Conservation (phyloP, 495 filamentous ascomycete species). For the Aspergillus cristatus region DNA sequence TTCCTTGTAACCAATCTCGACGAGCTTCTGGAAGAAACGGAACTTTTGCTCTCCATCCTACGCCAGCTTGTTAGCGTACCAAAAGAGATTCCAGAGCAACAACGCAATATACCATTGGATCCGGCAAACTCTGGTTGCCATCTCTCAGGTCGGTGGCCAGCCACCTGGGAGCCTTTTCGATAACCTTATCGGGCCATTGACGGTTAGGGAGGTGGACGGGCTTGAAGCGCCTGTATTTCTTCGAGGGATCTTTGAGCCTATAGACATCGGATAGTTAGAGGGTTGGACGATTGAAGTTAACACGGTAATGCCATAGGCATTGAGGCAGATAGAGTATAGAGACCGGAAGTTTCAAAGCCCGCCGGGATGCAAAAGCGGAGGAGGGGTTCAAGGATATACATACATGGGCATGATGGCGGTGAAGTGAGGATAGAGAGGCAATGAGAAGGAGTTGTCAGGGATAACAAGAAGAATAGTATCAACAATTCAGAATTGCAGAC, state of each 20-base stretch:
- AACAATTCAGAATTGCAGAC: no score
- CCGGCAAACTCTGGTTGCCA: conserved; percentile 80
- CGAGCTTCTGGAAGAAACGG: conserved; percentile 89
- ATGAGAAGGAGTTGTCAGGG: neutral
- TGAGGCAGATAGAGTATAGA: no score
- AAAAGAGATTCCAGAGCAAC: neutral
- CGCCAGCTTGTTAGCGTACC: neutral
- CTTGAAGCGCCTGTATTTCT: conserved; percentile 75
- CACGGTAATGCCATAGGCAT: neutral
- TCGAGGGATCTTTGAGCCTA: conserved; percentile 92
- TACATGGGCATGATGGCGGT: conserved; percentile 32
- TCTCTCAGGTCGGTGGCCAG: conserved; percentile 78
- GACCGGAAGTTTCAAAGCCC: neutral
- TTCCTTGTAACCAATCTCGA: conserved; percentile 92
- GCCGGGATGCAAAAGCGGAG: neutral
- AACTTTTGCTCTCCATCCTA: conserved; percentile 92
- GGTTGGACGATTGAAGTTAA: conserved; percentile 4
- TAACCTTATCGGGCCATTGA: conserved; percentile 76
- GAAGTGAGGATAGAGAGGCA: conserved; percentile 1
- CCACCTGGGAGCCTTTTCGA: conserved; percentile 77
- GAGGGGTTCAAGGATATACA: conserved; percentile 6
- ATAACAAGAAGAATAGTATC: no score
- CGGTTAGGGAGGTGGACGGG: conserved; percentile 76
- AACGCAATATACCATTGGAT: conserved; percentile 63
- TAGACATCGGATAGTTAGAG: neutral